A percentile compares a stretch with the other conserved stretches of the same genome.
These are phyloP conservation scores for Aspergillus fischeri DNA, from an alignment of 2,329 filamentous ascomycete genomes.

Conservation along the genomic window DNA sequence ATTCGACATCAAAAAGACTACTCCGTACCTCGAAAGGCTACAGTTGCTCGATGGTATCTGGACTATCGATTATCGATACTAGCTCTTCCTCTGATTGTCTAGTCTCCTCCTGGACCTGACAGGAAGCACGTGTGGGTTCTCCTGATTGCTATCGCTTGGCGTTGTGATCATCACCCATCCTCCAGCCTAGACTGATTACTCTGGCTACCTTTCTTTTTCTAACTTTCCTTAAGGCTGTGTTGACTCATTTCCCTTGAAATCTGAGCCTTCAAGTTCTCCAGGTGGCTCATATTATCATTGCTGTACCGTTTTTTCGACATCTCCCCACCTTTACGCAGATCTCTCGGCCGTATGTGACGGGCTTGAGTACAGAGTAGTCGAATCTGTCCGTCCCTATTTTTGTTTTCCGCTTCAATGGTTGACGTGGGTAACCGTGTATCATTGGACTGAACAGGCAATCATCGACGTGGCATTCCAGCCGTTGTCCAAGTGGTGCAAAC, in stretches of 20 bases:
- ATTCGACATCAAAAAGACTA: neutral
- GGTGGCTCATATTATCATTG: neutral
- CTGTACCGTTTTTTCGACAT: neutral
- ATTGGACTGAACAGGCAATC: constrained; percentile 14
- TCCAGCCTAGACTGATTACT: neutral
- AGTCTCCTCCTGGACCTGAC: constrained; percentile 2
- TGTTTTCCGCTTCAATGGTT: neutral
- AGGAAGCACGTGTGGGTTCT: constrained; percentile 16
- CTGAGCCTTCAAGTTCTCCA: neutral
- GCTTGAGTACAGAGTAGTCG: neutral
- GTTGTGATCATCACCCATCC: constrained; percentile 9
- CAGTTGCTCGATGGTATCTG: neutral
- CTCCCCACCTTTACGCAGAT: neutral
- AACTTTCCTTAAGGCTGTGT: constrained; percentile 13
- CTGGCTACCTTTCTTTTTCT: neutral
- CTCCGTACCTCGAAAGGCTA: neutral
- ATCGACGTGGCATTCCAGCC: constrained; percentile 32
- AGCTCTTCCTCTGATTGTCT: neutral
- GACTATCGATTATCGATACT: neutral
- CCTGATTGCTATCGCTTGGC: constrained; percentile 16
- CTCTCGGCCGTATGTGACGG: neutral
- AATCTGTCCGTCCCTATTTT: neutral
- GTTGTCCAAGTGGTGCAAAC: constrained; percentile 19
- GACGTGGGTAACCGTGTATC: constrained; percentile 16
- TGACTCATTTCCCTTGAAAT: neutral